Conservation (phyloP, 2,329 filamentous ascomycete genomes). For the Monosporascus sp. region DNA sequence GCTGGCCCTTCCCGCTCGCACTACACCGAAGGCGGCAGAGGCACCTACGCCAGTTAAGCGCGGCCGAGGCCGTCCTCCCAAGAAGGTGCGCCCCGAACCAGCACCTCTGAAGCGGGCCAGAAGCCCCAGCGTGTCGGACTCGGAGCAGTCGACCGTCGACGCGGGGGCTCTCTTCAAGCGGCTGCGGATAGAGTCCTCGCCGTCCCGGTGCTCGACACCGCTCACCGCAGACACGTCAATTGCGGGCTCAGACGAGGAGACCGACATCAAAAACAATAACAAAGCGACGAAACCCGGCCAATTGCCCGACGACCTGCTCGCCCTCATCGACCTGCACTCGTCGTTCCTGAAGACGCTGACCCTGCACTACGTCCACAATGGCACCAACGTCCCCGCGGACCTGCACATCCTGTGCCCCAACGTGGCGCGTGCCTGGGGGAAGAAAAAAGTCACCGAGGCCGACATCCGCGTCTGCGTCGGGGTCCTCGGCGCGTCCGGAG, state of each 20-base stretch:
- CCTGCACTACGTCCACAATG: constrained; percentile 67
- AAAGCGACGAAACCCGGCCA: constrained; percentile 6
- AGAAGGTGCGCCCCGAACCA: constrained; percentile 20
- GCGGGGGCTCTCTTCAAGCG: constrained; percentile 35
- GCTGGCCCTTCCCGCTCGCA: constrained; percentile 7
- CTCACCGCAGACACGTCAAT: constrained; percentile 34
- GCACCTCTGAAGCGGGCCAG: constrained; percentile 23
- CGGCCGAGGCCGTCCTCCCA: constrained; percentile 22
- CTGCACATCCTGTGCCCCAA: constrained; percentile 56
- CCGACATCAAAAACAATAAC: constrained; percentile 18
- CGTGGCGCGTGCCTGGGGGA: constrained; percentile 67
- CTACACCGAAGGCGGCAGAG: constrained; percentile 3
- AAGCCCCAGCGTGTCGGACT: constrained; percentile 27
- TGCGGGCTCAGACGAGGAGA: constrained; percentile 31
- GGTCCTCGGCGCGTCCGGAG: constrained; percentile 41
- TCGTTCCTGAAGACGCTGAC: constrained; percentile 65
- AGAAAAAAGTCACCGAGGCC: constrained; percentile 58
- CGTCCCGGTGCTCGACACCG: constrained; percentile 27
- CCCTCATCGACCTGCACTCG: constrained; percentile 60
- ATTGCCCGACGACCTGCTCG: constrained; percentile 49
- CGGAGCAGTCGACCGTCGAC: constrained; percentile 26
- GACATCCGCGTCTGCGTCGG: constrained; percentile 66
- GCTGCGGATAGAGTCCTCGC: constrained; percentile 34
- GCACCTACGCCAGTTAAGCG: constrained; percentile 17
- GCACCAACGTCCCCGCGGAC: constrained; percentile 57